phyloP scores from a whole-genome alignment of 2,329 filamentous ascomycete genomes.

The Fusarium caatingaense region DNA sequence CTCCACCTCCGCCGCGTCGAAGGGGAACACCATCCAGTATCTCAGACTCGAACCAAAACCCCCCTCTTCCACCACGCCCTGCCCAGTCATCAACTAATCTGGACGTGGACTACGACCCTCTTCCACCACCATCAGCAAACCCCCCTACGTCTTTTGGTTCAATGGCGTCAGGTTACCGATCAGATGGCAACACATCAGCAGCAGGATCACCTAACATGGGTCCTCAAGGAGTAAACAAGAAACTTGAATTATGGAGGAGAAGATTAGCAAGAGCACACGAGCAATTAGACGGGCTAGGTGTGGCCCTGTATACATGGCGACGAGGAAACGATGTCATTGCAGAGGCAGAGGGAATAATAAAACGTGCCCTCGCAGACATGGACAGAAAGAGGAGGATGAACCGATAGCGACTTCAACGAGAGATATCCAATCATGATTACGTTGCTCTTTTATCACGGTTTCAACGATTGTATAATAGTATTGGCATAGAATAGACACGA shows the following conservation, averaged over 20 bases:
- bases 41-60: slow-evolving; percentile 21
- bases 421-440: slow-evolving; percentile 10
- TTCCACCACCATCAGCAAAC: slow-evolving; percentile 50
- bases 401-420: slow-evolving; percentile 3
- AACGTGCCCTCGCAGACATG: slow-evolving; percentile 62
- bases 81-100: slow-evolving; percentile 52
- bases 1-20: slow-evolving; percentile 61
- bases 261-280: slow-evolving; percentile 74
- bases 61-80: slow-evolving; percentile 51
- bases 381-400: slow-evolving; percentile 42
- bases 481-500: background rate
- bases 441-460: background rate
- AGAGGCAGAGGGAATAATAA: slow-evolving; percentile 74
- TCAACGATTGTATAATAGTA: slow-evolving; percentile 8
- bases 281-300: slow-evolving; percentile 70
- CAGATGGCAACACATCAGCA: slow-evolving; percentile 50
- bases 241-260: slow-evolving; percentile 77
- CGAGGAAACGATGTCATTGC: slow-evolving; percentile 75
- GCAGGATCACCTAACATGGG: slow-evolving; percentile 50
- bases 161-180: slow-evolving; percentile 46
- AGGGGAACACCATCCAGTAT: slow-evolving; percentile 55
- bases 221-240: slow-evolving; percentile 66
- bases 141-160: slow-evolving; percentile 41
- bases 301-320: slow-evolving; percentile 78
- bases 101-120: slow-evolving; percentile 56